Evolutionary conservation across 208 protist genomes (phyloP).

Genomic region (Crithidia expoeki): DNA sequence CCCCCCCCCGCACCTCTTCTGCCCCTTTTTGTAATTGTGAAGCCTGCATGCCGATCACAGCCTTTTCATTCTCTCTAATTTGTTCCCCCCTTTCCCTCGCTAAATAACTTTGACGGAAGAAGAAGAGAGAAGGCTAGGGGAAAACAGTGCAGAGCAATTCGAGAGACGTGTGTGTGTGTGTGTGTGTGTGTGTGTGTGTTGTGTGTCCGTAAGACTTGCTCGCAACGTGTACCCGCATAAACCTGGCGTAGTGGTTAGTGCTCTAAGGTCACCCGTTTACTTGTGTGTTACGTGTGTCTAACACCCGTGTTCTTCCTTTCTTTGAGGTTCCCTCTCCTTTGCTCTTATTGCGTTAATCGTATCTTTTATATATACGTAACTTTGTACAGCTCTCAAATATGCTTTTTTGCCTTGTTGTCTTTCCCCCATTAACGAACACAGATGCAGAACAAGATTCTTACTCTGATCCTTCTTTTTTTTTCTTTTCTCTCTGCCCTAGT

Average conservation of each 20-base stretch:
- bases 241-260: background rate
- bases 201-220: too few species aligned
- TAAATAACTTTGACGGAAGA: background rate
- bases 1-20: background rate
- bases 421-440: slow-evolving; percentile 15
- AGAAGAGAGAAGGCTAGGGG: background rate
- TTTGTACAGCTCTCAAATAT: slow-evolving; percentile 2
- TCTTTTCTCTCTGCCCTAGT: too few species aligned
- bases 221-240: too few species aligned
- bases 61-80: background rate
- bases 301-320: background rate
- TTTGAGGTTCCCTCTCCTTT: slow-evolving; percentile 2
- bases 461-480: slow-evolving; percentile 19
- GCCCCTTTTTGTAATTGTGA: slow-evolving; percentile 4
- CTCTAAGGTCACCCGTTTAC: background rate
- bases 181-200: background rate
- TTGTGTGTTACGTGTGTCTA: background rate
- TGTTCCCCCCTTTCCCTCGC: slow-evolving; percentile 7
- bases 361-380: background rate
- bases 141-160: background rate
- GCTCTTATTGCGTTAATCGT: background rate
- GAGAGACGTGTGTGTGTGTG: background rate
- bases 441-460: slow-evolving; percentile 12
- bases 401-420: slow-evolving; percentile 23
- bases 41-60: background rate